Percentiles rank a stretch among this genome's conserved stretches.
These are phyloP conservation scores for Geosmithia flava DNA, from an alignment of 2,329 filamentous ascomycete species.

Conservation along the genomic window DNA sequence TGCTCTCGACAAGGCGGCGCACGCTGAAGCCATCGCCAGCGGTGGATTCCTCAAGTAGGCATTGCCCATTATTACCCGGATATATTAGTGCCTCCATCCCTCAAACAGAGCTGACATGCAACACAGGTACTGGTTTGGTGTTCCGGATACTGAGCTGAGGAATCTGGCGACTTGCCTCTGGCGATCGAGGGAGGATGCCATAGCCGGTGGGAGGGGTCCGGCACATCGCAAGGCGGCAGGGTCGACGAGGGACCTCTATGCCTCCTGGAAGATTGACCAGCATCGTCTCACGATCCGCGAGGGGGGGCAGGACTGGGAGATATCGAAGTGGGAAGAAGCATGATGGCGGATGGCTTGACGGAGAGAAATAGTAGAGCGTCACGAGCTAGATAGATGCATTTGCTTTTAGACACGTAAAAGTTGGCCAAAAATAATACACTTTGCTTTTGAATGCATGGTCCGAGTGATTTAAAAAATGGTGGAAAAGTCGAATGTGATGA, in stretches of 20 bases:
- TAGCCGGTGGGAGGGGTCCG: constrained; percentile 43
- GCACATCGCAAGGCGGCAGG: constrained; percentile 55
- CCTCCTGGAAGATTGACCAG: constrained; percentile 59
- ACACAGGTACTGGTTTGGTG: constrained; percentile 74
- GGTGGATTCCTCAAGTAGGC: constrained; percentile 71
- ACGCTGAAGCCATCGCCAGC: constrained; percentile 65
- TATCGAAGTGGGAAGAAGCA: constrained; percentile 39
- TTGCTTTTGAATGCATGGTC: too few relatives aligned
- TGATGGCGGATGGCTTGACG: neutral
- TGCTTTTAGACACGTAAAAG: neutral
- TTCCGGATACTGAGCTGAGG: constrained; percentile 52
- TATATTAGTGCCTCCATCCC: neutral
- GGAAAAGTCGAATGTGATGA: too few relatives aligned
- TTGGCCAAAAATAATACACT: neutral
- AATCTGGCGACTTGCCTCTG: constrained; percentile 76
- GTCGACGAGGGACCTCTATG: constrained; percentile 48
- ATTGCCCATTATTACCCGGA: neutral
- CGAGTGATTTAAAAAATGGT: too few relatives aligned
- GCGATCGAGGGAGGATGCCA: constrained; percentile 47
- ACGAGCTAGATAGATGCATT: neutral
- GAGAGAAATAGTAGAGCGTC: neutral
- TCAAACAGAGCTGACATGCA: constrained; percentile 1
- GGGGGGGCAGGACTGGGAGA: constrained; percentile 49
- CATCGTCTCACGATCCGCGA: constrained; percentile 57
- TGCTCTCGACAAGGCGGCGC: constrained; percentile 63